phyloP scores from a whole-genome alignment of 2,329 filamentous ascomycete species.

The Fusarium coffeatum region DNA sequence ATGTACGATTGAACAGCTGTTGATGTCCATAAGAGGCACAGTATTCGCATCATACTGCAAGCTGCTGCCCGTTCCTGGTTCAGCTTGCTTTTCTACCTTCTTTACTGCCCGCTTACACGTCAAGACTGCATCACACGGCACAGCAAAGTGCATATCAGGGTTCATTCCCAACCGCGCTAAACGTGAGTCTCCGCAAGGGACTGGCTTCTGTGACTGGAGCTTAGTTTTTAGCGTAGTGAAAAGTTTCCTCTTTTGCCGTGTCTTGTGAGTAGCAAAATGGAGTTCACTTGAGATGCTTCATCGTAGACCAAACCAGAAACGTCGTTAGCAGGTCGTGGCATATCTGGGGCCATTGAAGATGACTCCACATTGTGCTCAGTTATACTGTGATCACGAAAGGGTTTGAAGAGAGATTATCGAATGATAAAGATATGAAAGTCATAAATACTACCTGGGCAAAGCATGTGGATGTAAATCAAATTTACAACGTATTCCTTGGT shows the following conservation, averaged over 20 bases:
- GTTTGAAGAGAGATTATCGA: not conserved
- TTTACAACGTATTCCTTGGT: not conserved
- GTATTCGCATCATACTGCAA: not conserved
- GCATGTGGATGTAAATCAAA: not conserved
- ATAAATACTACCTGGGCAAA: too few species aligned
- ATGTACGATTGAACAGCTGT: conserved; percentile 1
- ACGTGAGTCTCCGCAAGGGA: conserved; percentile 31
- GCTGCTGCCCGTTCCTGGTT: conserved; percentile 8
- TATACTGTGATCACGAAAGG: not conserved
- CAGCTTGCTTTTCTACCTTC: not conserved
- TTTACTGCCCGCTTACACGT: conserved; percentile 22
- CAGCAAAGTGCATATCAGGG: conserved; percentile 15
- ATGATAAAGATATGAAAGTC: not conserved
- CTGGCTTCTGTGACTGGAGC: conserved; percentile 25
- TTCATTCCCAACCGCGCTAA: conserved; percentile 25
- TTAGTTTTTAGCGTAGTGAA: conserved; percentile 26
- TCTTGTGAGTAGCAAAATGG: conserved; percentile 23
- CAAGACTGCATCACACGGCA: conserved; percentile 30
- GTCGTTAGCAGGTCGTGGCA: conserved; percentile 23
- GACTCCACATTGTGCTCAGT: conserved; percentile 12
- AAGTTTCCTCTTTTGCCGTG: conserved; percentile 33
- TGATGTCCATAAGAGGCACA: not conserved
- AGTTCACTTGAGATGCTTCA: conserved; percentile 22
- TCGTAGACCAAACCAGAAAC: conserved; percentile 33
- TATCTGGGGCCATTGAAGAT: conserved; percentile 20